These are phyloP conservation scores for Carallia brachiata DNA, from an alignment of 345 rosid species.

Conservation along the genomic window DNA sequence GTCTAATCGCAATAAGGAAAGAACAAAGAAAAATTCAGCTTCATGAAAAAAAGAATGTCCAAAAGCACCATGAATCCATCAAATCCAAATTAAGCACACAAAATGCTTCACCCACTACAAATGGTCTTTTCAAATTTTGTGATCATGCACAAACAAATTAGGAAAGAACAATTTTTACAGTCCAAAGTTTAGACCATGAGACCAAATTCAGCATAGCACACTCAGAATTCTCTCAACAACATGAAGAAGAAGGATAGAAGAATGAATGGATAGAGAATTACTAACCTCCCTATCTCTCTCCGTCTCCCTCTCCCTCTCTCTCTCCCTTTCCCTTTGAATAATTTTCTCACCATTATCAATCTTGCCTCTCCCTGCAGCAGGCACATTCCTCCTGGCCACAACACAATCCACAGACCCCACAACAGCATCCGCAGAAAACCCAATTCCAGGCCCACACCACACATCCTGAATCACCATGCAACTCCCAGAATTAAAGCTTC, in stretches of 20 bases:
- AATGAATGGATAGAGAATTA: background rate
- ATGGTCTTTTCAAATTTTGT: background rate
- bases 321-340: slow-evolving; percentile 29
- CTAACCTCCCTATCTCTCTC: slow-evolving; percentile 34
- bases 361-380: slow-evolving; percentile 47
- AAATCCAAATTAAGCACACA: background rate
- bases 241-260: background rate
- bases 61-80: background rate
- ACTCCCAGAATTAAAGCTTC: slow-evolving; percentile 20
- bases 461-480: slow-evolving; percentile 71
- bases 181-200: background rate
- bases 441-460: slow-evolving; percentile 95
- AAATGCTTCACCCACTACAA: background rate
- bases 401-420: slow-evolving; percentile 61
- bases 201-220: background rate
- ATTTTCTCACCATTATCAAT: slow-evolving; percentile 52
- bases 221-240: background rate
- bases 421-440: slow-evolving; percentile 70
- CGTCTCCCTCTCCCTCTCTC: slow-evolving; percentile 21
- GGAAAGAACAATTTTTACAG: background rate
- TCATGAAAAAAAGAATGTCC: background rate
- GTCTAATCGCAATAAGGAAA: background rate
- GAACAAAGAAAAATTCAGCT: background rate
- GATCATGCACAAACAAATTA: background rate
- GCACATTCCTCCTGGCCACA: slow-evolving; percentile 55